These are phyloP conservation scores for Spizellomyces sp. DNA, from an alignment of 192 early-diverging fungal genomes.

Conservation along the genomic window DNA sequence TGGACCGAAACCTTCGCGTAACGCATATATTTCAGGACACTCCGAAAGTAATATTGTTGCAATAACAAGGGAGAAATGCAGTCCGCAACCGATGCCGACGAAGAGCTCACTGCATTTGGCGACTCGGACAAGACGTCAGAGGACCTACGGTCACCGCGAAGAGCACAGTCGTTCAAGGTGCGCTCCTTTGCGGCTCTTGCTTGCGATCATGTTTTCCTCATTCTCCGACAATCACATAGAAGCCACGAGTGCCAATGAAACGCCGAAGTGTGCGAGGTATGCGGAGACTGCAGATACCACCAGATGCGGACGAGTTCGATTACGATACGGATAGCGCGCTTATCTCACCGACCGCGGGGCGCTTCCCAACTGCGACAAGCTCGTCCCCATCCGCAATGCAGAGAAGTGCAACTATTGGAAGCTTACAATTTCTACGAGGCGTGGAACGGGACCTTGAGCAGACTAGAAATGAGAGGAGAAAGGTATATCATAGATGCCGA, in stretches of 20 bases:
- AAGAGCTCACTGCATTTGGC: not conserved
- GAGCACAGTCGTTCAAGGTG: not conserved
- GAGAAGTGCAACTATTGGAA: too few relatives aligned
- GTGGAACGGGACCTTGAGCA: not conserved
- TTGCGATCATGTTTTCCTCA: not conserved
- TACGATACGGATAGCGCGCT: not conserved
- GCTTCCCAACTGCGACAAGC: not conserved
- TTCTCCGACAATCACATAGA: not conserved
- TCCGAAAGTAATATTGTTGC: too few relatives aligned
- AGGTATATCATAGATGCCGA: not conserved
- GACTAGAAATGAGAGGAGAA: not conserved
- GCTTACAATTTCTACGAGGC: not conserved
- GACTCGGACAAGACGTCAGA: constrained; percentile 2
- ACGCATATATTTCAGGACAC: too few relatives aligned
- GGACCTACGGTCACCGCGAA: not conserved
- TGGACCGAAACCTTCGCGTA: too few relatives aligned
- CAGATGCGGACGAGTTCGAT: not conserved
- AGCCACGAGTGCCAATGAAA: not conserved
- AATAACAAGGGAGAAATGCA: too few relatives aligned
- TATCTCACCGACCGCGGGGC: not conserved
- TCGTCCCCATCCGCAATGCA: not conserved
- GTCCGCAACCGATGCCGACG: not conserved
- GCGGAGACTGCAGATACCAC: not conserved
- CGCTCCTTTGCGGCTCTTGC: not conserved
- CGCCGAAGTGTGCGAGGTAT: not conserved